Base-by-base conservation (phyloP, 768 basidiomycete genomes). In the Mycena leptocephala region DNA sequence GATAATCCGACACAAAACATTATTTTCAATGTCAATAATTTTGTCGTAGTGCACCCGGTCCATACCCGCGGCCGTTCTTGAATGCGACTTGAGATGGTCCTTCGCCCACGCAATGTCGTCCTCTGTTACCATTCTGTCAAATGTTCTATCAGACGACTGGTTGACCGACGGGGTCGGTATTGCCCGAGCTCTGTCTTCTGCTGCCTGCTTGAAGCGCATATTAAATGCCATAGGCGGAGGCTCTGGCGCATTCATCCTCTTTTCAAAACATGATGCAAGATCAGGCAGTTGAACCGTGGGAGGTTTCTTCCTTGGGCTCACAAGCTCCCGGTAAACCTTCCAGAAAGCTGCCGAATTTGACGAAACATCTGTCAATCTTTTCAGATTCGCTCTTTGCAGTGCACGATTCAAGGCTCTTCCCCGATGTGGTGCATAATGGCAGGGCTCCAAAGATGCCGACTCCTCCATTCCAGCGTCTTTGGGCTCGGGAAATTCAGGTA, bases 41-140 rank as follows among this genome's bases (percentile, higher is more conserved):
- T 64, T 32, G 3, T 18, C n/a, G 30, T 64, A 64, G 41, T 18
- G 16, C 39, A 41, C 26, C 28, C 26, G 35, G 28, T 64, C 62
- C n/a, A 64, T 32, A 8, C 62, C 41, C 16, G 28, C 62, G 3
- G 41, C 37, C 5, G 39, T 43, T 18, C 18, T 64, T 22, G 20
- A 64, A 33, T 64, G 62, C 22, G 35, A 39, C 20, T 64, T n/a
- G 9, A 64, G 62, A 33, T 64, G 62, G 10, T 28, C 62, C 35
- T 64, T 64, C 5, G 62, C 62, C 62, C 62, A 64, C 26, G 4
- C 62, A 43, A 58, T 64, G 32, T 65, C 75, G 61, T 62, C 37
- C 8, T 39, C 37, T 39, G 37, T 39, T 39, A 39, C 37, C 37
- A 39, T 39, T 39, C 37, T 39, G 37, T 39, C 37, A 39, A 39